phyloP scores from a whole-genome alignment of 352 stramenopile genomes.

The Pythium graminicola region DNA sequence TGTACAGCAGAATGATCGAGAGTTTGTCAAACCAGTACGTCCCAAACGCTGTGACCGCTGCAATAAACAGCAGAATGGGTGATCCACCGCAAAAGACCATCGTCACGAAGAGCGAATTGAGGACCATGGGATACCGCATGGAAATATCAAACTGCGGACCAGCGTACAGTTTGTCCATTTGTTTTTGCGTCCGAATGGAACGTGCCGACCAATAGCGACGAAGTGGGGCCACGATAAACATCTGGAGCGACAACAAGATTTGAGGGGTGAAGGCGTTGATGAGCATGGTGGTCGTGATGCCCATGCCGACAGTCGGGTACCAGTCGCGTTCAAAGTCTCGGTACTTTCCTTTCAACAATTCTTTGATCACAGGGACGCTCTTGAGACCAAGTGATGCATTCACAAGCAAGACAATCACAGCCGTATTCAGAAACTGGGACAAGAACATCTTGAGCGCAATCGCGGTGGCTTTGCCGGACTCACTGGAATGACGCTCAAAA shows the following conservation, averaged over 20 bases:
- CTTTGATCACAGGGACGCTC: conserved; percentile 35
- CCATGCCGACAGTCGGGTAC: conserved; percentile 84
- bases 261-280: conserved; percentile 75
- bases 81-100: conserved; percentile 77
- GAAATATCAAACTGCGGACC: conserved; percentile 69
- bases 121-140: conserved; percentile 72
- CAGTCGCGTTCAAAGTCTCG: conserved; percentile 78
- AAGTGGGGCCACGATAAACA: conserved; percentile 53
- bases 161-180: conserved; percentile 76
- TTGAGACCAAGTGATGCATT: conserved; percentile 51
- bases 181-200: conserved; percentile 53
- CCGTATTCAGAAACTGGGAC: conserved; percentile 80
- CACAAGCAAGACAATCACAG: conserved; percentile 72
- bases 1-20: conserved; percentile 65
- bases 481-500: conserved; percentile 75
- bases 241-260: conserved; percentile 44
- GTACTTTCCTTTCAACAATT: conserved; percentile 75
- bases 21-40: conserved; percentile 84
- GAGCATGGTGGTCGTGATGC: conserved; percentile 82
- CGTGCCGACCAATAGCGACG: conserved; percentile 32
- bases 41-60: conserved; percentile 40
- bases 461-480: conserved; percentile 67
- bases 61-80: conserved; percentile 74
- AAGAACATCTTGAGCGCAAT: conserved; percentile 75
- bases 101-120: conserved; percentile 83